phyloP scores from a whole-genome alignment of 768 basidiomycete species.

The Tricholomella constricta region DNA sequence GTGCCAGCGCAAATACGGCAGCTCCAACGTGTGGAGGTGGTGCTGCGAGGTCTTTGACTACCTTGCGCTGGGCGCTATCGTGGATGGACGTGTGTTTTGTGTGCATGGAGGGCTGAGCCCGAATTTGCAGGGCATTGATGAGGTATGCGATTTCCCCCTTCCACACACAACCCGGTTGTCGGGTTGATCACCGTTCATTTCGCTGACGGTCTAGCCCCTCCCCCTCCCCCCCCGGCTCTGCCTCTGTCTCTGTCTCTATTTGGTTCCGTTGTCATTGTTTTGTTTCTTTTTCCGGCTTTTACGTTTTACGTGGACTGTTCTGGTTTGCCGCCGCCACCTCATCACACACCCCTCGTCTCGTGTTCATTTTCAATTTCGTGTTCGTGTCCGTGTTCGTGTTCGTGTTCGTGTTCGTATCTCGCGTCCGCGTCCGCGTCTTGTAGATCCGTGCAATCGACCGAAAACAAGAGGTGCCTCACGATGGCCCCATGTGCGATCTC shows the following conservation, averaged over 20 bases:
- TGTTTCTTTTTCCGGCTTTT: conserved; percentile 2
- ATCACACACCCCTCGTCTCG: too few species aligned
- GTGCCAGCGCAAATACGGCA: conserved; percentile 94
- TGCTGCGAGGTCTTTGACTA: conserved; percentile 99
- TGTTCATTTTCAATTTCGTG: conserved; percentile 19
- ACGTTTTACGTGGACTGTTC: neutral
- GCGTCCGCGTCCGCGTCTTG: too few species aligned
- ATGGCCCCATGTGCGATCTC: conserved; percentile 97
- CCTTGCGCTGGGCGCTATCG: conserved; percentile 89
- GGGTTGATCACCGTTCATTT: conserved; percentile 2
- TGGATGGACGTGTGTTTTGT: conserved; percentile 97
- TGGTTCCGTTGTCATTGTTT: neutral
- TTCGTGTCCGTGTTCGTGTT: conserved; percentile 2
- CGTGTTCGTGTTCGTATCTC: too few species aligned
- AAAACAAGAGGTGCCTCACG: conserved; percentile 97
- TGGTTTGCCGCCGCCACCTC: neutral
- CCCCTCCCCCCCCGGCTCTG: too few species aligned
- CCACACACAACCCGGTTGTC: neutral
- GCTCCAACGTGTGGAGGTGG: conserved; percentile 94
- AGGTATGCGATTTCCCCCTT: conserved; percentile 49
- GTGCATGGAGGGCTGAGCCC: conserved; percentile 97
- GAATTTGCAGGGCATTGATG: conserved; percentile 82
- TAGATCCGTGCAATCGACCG: conserved; percentile 96
- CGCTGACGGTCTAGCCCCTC: too few species aligned
- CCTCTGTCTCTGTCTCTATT: neutral